phyloP scores from a whole-genome alignment of 2,329 filamentous ascomycete genomes.

The Stromatinia cepivora region DNA sequence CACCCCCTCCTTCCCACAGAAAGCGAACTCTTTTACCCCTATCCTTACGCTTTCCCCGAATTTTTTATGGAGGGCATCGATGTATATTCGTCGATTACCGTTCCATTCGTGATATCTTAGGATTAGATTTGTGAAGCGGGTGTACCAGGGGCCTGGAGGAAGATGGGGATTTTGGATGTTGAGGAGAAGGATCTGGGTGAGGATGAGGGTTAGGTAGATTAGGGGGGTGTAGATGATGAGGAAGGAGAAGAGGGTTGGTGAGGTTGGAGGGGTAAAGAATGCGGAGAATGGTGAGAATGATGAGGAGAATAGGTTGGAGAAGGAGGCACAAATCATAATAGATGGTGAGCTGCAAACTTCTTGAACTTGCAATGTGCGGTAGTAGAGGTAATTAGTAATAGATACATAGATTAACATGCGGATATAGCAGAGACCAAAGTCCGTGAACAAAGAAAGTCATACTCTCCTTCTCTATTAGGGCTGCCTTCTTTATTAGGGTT shows the following conservation, averaged over 20 bases:
- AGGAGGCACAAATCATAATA: not conserved
- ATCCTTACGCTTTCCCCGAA: slow-evolving; percentile 61
- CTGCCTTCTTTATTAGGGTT: too few species aligned
- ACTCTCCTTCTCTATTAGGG: too few species aligned
- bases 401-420: not conserved
- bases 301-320: not conserved
- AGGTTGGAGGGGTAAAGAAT: not conserved
- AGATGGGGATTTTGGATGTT: not conserved
- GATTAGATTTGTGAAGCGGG: slow-evolving; percentile 30
- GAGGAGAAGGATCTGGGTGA: not conserved
- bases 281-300: not conserved
- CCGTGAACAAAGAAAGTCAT: too few species aligned
- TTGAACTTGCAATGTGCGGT: not conserved
- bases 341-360: not conserved
- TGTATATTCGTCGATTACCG: slow-evolving; percentile 53
- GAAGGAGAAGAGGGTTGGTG: not conserved
- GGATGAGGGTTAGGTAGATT: not conserved
- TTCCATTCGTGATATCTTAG: slow-evolving; percentile 51
- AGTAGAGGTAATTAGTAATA: not conserved
- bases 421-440: not conserved
- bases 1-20: slow-evolving; percentile 55
- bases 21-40: slow-evolving; percentile 59
- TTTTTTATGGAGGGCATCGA: slow-evolving; percentile 54
- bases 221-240: not conserved
- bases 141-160: slow-evolving; percentile 35